phyloP scores from a whole-genome alignment of 345 rosid species.

The rapeseed (Brassica napus) region DNA sequence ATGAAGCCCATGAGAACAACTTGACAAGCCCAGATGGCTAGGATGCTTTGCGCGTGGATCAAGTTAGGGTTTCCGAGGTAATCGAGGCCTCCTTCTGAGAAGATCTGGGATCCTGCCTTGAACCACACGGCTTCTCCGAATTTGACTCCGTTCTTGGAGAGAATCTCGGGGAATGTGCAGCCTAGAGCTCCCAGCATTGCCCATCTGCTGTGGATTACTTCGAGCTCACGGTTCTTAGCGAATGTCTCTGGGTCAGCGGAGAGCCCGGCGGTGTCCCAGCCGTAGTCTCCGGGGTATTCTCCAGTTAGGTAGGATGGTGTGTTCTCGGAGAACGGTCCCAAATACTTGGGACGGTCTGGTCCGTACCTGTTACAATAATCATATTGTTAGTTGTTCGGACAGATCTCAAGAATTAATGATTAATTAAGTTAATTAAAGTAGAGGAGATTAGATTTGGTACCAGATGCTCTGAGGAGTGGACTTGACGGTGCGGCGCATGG shows the following conservation, averaged over 20 bases:
- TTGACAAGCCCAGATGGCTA: conserved; percentile 91
- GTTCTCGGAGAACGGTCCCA: conserved; percentile 78
- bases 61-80: conserved; percentile 97
- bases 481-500: conserved; percentile 6
- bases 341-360: conserved; percentile 93
- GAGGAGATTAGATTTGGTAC: conserved; percentile 36
- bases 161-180: background rate
- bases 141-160: background rate
- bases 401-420: background rate
- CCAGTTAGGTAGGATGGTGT: background rate
- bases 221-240: conserved; percentile 45
- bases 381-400: background rate
- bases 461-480: conserved; percentile 50
- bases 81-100: conserved; percentile 94
- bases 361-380: conserved; percentile 71
- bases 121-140: conserved; percentile 75
- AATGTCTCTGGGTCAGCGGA: conserved; percentile 97
- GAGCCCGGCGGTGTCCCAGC: conserved; percentile 95
- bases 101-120: conserved; percentile 93
- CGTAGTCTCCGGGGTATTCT: background rate
- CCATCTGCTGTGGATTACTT: background rate
- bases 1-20: conserved; percentile 95
- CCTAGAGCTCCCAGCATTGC: background rate
- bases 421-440: background rate
- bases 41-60: conserved; percentile 93